These are phyloP conservation scores for Neoboletus subvelutipes DNA, from an alignment of 768 basidiomycete genomes.

Conservation along the genomic window DNA sequence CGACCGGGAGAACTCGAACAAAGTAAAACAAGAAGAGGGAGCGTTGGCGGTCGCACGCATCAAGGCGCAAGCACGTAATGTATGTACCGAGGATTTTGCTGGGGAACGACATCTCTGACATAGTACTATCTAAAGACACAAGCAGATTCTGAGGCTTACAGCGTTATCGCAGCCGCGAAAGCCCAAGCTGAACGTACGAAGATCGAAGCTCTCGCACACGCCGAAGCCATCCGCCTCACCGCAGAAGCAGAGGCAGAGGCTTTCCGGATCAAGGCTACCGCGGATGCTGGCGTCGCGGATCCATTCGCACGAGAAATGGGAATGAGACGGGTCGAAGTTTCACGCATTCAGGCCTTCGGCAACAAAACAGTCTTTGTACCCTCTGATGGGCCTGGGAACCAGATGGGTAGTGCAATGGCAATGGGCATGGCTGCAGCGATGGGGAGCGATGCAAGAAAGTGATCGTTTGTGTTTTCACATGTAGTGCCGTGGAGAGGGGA, in stretches of 20 bases:
- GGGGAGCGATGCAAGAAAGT: constrained; percentile 38
- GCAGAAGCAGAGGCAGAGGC: constrained; percentile 77
- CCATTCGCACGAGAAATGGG: constrained; percentile 77
- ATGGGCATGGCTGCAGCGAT: constrained; percentile 70
- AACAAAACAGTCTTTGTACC: constrained; percentile 69
- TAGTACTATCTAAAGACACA: constrained; percentile 42
- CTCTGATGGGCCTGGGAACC: constrained; percentile 54
- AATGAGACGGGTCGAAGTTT: constrained; percentile 62
- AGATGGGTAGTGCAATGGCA: constrained; percentile 62
- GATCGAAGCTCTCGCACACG: constrained; percentile 76
- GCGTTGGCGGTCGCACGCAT: constrained; percentile 73
- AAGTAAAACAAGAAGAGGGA: constrained; percentile 84
- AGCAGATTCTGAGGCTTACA: constrained; percentile 76
- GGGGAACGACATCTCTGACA: constrained; percentile 7
- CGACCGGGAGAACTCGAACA: constrained; percentile 84
- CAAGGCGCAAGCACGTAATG: constrained; percentile 62
- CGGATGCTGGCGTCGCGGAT: constrained; percentile 61
- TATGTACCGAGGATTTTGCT: constrained; percentile 20
- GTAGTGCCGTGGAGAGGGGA: not conserved
- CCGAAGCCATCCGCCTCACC: constrained; percentile 72
- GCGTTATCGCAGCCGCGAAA: constrained; percentile 69
- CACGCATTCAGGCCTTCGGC: constrained; percentile 64
- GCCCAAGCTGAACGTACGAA: constrained; percentile 63
- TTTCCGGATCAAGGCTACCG: constrained; percentile 58
- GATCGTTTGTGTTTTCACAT: not conserved